phyloP scores from a whole-genome alignment of 768 basidiomycete genomes.

The Termitomyces sp. region DNA sequence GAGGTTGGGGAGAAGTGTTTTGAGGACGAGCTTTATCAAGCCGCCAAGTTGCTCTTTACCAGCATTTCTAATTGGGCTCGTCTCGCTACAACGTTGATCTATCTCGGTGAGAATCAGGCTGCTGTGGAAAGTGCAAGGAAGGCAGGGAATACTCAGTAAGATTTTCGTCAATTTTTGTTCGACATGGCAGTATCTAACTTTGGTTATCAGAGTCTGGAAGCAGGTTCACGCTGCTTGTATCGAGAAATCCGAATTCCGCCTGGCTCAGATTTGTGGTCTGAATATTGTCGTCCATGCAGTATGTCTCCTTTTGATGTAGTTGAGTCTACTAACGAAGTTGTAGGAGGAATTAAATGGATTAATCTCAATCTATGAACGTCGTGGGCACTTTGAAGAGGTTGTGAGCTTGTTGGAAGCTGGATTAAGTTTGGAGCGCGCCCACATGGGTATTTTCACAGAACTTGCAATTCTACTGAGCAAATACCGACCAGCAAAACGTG shows the following conservation, averaged over 20 bases:
- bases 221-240: slow-evolving; percentile 98
- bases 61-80: slow-evolving; percentile 99
- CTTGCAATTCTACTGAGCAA: slow-evolving; percentile 90
- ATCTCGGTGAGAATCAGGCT: slow-evolving; percentile 95
- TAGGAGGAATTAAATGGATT: slow-evolving; percentile 76
- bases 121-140: slow-evolving; percentile 99
- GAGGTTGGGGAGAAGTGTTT: slow-evolving; percentile 99
- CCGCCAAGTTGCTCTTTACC: slow-evolving; percentile 90
- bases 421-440: slow-evolving; percentile 93
- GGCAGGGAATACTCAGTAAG: slow-evolving; percentile 97
- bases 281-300: slow-evolving; percentile 94
- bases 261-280: slow-evolving; percentile 98
- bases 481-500: slow-evolving; percentile 89
- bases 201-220: slow-evolving; percentile 85
- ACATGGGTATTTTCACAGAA: slow-evolving; percentile 99
- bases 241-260: slow-evolving; percentile 94
- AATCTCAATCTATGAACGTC: slow-evolving; percentile 83
- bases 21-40: slow-evolving; percentile 96
- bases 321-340: slow-evolving; percentile 10
- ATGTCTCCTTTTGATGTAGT: slow-evolving; percentile 15
- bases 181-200: slow-evolving; percentile 9
- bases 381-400: slow-evolving; percentile 94
- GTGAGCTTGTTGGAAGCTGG: slow-evolving; percentile 91
- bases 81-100: slow-evolving; percentile 96
- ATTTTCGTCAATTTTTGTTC: not conserved